Base-by-base conservation (phyloP, 192 early-diverging fungal genomes). In the Pecoramyces ruminantium region DNA sequence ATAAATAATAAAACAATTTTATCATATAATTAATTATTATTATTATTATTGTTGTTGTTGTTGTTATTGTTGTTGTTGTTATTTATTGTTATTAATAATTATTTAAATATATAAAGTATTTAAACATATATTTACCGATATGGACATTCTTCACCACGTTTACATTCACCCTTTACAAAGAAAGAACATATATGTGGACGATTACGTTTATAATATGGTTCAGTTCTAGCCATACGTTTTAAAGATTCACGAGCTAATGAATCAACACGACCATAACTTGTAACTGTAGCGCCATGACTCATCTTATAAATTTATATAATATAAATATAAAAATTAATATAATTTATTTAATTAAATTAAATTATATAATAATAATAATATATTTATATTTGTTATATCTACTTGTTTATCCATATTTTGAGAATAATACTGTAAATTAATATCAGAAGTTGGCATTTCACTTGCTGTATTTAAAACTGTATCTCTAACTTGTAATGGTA, bases 401-500 rank as follows among this genome's bases (percentile, higher is more conserved):
- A 89, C 82, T 81, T 84, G 80, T 38, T 85, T 85, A 77, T 94
- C 95, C 80, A 92, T 88, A 80, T 93, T 93, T 30, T 93, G 93
- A 29, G 96, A 88, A 85, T 93, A 95, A 85, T 91, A 96, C 82
- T 96, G 92, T 81, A 93, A 88, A 88, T 98, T 98, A 81, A 95
- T 89, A 81, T 96, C 93, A 5, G 92, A 93, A 27, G 85, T 85
- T 28, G 97, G 97, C 79, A 95, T 93, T 38, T 87, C 87, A 82
- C 93, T 90, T 38, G 92, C 90, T 51, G 93, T 86, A 28, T 92
- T 87, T 29, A 98, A 84, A 17, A 95, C 93, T 8, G 93, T 87
- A 82, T 99, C 98, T 80, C 98, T 89, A 28, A 97, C 97, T 85
- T 97, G 95, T 11, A 95, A 92, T 25, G 96, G 97, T 79, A 99